phyloP scores from a whole-genome alignment of 805 yeast species.

The Kodamaea neixiangensis region DNA sequence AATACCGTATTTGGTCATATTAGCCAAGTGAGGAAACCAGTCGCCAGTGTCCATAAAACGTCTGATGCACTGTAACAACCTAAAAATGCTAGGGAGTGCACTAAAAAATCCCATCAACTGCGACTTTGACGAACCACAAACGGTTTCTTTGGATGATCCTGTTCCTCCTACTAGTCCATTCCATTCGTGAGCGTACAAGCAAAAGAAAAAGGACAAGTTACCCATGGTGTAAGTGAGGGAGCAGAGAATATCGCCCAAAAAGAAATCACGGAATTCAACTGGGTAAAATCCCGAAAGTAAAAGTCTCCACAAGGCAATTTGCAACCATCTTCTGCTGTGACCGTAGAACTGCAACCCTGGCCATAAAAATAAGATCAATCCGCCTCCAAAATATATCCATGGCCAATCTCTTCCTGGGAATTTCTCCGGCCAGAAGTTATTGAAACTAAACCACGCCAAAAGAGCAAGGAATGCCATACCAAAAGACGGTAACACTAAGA shows the following conservation, averaged over 20 bases:
- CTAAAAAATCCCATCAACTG: slow-evolving; percentile 79
- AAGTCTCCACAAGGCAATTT: slow-evolving; percentile 70
- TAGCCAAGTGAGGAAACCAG: slow-evolving; percentile 94
- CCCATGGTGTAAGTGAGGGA: slow-evolving; percentile 87
- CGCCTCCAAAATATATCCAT: slow-evolving; percentile 65
- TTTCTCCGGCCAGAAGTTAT: slow-evolving; percentile 59
- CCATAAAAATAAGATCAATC: slow-evolving; percentile 50
- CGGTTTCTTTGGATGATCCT: slow-evolving; percentile 24
- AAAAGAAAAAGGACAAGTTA: slow-evolving; percentile 80
- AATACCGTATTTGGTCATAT: slow-evolving; percentile 73
- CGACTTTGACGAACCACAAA: slow-evolving; percentile 79
- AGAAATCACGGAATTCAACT: slow-evolving; percentile 93
- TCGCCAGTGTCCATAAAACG: slow-evolving; percentile 93
- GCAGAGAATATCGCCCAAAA: slow-evolving; percentile 87
- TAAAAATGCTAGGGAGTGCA: slow-evolving; percentile 85
- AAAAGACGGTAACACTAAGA: slow-evolving; percentile 61
- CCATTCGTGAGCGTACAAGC: slow-evolving; percentile 79
- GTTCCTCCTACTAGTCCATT: slow-evolving; percentile 46
- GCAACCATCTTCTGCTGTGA: slow-evolving; percentile 76
- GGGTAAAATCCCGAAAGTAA: slow-evolving; percentile 85
- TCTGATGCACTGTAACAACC: slow-evolving; percentile 85
- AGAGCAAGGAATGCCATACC: slow-evolving; percentile 58
- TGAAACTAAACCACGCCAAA: slow-evolving; percentile 75
- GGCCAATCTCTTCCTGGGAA: slow-evolving; percentile 79
- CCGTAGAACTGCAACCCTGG: slow-evolving; percentile 62